Conservation (phyloP, 2,329 filamentous ascomycete genomes). For the Arthrobotrys sinensis region DNA sequence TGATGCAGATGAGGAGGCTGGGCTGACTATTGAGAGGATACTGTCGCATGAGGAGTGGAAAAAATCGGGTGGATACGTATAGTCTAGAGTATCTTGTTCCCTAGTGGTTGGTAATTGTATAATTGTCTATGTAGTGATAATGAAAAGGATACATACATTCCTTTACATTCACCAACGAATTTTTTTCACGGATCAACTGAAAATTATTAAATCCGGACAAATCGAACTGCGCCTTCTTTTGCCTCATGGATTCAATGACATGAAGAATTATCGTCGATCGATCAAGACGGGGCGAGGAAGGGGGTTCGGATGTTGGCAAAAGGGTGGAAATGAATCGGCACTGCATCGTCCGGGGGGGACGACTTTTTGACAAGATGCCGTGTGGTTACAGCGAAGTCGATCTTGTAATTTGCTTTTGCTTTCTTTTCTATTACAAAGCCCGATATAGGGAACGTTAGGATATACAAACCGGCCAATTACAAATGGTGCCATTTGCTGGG, state of each 20-base stretch:
- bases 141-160: conserved; percentile 9
- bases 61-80: conserved; percentile 52
- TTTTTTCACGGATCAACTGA: not conserved
- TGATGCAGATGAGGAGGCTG: conserved; percentile 12
- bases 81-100: conserved; percentile 5
- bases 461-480: conserved; percentile 28
- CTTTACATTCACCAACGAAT: not conserved
- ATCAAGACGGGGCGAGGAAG: not conserved
- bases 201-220: not conserved
- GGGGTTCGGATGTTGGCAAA: conserved; percentile 8
- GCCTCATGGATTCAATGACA: not conserved
- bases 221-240: not conserved
- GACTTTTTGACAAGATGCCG: conserved; percentile 13
- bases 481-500: conserved; percentile 4
- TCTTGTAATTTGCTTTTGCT: conserved; percentile 36
- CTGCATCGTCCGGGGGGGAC: not conserved
- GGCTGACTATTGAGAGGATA: conserved; percentile 21
- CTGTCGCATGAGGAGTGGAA: conserved; percentile 56
- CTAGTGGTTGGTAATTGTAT: not conserved
- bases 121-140: conserved; percentile 17
- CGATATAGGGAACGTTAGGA: not conserved
- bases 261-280: conserved; percentile 6
- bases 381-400: conserved; percentile 53
- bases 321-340: not conserved
- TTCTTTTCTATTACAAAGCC: conserved; percentile 12